Evolutionary conservation across 129 eudicot genomes (phyloP).

Genomic region (Lonicera japonica): DNA sequence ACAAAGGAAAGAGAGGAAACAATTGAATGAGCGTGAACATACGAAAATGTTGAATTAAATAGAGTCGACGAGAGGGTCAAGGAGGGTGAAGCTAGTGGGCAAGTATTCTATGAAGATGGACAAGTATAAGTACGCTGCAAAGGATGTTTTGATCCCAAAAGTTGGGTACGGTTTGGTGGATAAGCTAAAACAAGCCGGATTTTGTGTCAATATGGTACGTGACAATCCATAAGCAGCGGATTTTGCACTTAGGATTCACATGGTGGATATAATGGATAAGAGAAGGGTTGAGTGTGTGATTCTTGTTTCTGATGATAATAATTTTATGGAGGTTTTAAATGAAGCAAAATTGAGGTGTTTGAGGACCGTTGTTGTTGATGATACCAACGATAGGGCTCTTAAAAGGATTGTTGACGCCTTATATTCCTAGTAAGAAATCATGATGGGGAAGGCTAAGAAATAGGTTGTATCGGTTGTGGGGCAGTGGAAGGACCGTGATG

Average conservation of each 20-base stretch:
- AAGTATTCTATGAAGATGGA: slow-evolving; percentile 63
- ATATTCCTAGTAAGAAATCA: slow-evolving; percentile 79
- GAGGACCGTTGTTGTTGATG: slow-evolving; percentile 81
- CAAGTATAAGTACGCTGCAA: slow-evolving; percentile 59
- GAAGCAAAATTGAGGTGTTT: slow-evolving; percentile 78
- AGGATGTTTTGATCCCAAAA: slow-evolving; percentile 59
- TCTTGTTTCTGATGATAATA: slow-evolving; percentile 79
- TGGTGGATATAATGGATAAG: slow-evolving; percentile 77
- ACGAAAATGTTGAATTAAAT: slow-evolving; percentile 60
- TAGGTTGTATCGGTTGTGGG: slow-evolving; percentile 60
- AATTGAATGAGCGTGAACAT: slow-evolving; percentile 58
- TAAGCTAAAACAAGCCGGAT: slow-evolving; percentile 76
- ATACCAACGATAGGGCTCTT: slow-evolving; percentile 48
- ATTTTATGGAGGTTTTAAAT: slow-evolving; percentile 56
- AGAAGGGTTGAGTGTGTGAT: slow-evolving; percentile 51
- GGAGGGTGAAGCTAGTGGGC: slow-evolving; percentile 58
- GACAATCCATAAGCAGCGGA: slow-evolving; percentile 73
- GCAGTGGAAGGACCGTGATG: slow-evolving; percentile 69
- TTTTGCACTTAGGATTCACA: slow-evolving; percentile 41
- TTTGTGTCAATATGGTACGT: slow-evolving; percentile 59
- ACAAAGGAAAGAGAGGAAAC: slow-evolving; percentile 42
- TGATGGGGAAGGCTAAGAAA: slow-evolving; percentile 69
- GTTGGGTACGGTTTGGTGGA: slow-evolving; percentile 75
- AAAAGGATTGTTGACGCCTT: slow-evolving; percentile 67
- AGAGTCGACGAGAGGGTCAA: slow-evolving; percentile 59